Base-by-base conservation (phyloP, 495 filamentous ascomycete genomes). In the Pseudoneurospora amorphoporcata region DNA sequence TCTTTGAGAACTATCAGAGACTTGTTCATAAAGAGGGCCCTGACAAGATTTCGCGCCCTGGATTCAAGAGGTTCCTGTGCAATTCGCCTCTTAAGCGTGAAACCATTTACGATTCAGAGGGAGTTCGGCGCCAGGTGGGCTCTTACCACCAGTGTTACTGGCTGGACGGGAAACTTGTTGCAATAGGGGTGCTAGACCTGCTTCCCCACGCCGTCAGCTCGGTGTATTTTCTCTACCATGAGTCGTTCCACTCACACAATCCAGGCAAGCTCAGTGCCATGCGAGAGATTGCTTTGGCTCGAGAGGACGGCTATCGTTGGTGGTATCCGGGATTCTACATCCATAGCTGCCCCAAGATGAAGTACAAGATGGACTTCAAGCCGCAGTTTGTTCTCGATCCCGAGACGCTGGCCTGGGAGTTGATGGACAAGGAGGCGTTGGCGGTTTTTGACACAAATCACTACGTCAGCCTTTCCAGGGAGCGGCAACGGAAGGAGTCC, bases 111-210 rank as follows among this genome's bases (percentile, higher is more conserved):
- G 74, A 79, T 6, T 75, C 84, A 35, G 82, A 86, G 42, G 86
- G 86, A 19, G 78, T 74, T 69, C 85, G 87, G 70, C 88, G 89
- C 70, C 86, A 85, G 75, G 82, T 96, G 3, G 95, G 95, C 8
- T 95, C 92, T n/a, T 98, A 89, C 81, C 95, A 99, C 78, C 94
- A 97, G 80, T 95, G 92, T 82, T 97, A 99, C 81, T 88, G 95
- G 39, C 83, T 99, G 35, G 94, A 98, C 80, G 95, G 94, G 19
- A 86, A 90, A 70, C 86, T 99, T 41, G 89, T 98, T 42, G 95
- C 95, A 17, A 87, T 99, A 70, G 92, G 91, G 3, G 94, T 98
- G 10, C 82, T 99, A 40, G 95, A 99, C 79, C 82, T 98, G 9
- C 85, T 98, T 38, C 95, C 95, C 0, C 84, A 92, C 71, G 90